Percentiles rank a stretch among this genome's conserved stretches.
Conservation (phyloP, 2,329 filamentous ascomycete species). For the Venturia aucupariae region DNA sequence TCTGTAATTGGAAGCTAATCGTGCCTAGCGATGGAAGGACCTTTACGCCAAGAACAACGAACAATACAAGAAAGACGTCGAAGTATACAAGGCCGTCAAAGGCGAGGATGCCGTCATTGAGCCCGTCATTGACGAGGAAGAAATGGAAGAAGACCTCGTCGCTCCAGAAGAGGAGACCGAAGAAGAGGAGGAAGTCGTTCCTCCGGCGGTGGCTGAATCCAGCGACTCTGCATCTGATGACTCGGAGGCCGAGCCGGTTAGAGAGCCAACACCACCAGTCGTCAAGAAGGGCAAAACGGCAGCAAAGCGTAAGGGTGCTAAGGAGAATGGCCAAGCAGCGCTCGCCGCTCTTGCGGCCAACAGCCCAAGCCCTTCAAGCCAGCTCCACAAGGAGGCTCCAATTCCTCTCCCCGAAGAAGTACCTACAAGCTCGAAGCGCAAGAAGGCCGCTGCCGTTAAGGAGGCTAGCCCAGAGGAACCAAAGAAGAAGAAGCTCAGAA, state of each 20-base stretch:
- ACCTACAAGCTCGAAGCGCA: conserved; percentile 10
- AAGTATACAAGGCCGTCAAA: conserved; percentile 46
- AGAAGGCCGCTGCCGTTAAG: conserved; percentile 6
- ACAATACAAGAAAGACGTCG: conserved; percentile 42
- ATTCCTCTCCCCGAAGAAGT: conserved; percentile 15
- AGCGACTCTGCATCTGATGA: conserved; percentile 7
- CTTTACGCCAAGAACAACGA: conserved; percentile 15
- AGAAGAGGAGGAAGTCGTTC: conserved; percentile 21
- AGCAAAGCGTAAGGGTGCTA: conserved; percentile 6
- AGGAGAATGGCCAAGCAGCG: conserved; percentile 15
- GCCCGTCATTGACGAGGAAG: conserved; percentile 29
- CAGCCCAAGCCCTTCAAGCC: conserved; percentile 14
- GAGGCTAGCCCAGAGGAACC: conserved; percentile 11
- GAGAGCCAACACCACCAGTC: conserved; percentile 2
- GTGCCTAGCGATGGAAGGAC: conserved; percentile 39
- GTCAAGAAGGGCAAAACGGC: conserved; percentile 9
- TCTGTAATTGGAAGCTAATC: background rate
- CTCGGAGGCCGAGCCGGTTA: conserved; percentile 10
- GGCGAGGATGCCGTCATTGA: conserved; percentile 32
- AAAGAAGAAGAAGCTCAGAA: conserved; percentile 13
- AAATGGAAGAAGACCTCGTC: conserved; percentile 22
- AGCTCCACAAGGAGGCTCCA: conserved; percentile 7
- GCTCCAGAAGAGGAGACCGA: conserved; percentile 35
- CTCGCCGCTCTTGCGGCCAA: conserved; percentile 19
- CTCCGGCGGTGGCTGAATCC: conserved; percentile 17